phyloP scores from a whole-genome alignment of 1,284 basidiomycete genomes.

The Naganishia sp. region DNA sequence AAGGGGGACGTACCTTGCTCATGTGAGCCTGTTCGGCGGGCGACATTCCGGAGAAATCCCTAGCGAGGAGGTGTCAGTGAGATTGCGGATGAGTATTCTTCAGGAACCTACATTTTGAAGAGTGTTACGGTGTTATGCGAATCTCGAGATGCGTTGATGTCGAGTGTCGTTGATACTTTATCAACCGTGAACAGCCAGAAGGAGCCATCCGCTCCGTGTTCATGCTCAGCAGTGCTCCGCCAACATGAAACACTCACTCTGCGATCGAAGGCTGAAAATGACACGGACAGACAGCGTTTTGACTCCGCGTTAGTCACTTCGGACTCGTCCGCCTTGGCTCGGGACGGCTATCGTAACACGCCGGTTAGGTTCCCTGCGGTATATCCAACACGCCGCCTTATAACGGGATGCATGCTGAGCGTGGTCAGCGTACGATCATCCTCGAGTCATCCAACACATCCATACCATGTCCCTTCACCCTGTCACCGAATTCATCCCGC shows the following conservation, averaged over 20 bases:
- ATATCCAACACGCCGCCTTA: background rate
- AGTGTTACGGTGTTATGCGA: background rate
- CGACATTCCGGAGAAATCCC: constrained; percentile 86
- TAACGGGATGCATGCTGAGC: background rate
- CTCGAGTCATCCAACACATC: constrained; percentile 1
- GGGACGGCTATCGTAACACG: too few relatives aligned
- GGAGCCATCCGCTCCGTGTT: background rate
- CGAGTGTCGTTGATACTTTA: background rate
- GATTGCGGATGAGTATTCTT: too few relatives aligned
- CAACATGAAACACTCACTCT: background rate
- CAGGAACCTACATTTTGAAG: constrained; percentile 10
- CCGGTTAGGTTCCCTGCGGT: background rate
- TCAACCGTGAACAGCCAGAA: too few relatives aligned
- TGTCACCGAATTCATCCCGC: constrained; percentile 70
- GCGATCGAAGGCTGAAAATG: background rate
- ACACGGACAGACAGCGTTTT: background rate
- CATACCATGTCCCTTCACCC: constrained; percentile 58
- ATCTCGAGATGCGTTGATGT: background rate
- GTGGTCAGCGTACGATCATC: background rate
- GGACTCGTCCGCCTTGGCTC: too few relatives aligned
- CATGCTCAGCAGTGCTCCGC: background rate
- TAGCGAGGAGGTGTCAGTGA: constrained; percentile 43
- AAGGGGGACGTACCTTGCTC: constrained; percentile 57
- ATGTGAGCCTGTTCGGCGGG: constrained; percentile 85
- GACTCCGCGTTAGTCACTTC: background rate